Percentiles rank a stretch among this genome's conserved stretches.
phyloP scores from a whole-genome alignment of 2,329 filamentous ascomycete genomes.

The Domatiomyces globalis region DNA sequence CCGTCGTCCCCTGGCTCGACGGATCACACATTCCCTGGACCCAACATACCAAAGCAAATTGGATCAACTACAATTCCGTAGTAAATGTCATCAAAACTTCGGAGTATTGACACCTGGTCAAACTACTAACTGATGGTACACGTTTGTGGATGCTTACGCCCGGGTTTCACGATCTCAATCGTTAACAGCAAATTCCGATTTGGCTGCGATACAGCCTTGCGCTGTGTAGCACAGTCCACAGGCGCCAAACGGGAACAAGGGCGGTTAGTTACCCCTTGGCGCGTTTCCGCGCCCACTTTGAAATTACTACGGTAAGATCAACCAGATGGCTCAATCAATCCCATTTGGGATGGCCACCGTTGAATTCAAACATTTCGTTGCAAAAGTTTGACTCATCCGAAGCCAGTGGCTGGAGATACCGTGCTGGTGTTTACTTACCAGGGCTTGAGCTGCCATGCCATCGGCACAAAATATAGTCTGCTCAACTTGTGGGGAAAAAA shows the following conservation, averaged over 20 bases:
- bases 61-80: not conserved
- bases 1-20: not conserved
- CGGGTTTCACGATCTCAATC: not conserved
- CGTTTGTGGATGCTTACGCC: not conserved
- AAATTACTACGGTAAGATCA: not conserved
- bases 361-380: not conserved
- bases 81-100: not conserved
- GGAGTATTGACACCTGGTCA: not conserved
- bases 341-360: not conserved
- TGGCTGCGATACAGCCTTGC: not conserved
- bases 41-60: not conserved
- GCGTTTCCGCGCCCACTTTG: not conserved
- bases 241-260: not conserved
- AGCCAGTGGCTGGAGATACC: not conserved
- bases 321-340: not conserved
- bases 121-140: not conserved
- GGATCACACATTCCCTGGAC: not conserved
- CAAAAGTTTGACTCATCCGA: not conserved
- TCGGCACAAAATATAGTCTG: not conserved
- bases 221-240: not conserved
- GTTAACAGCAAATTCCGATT: not conserved
- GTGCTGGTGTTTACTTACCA: not conserved
- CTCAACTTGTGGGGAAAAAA: not conserved
- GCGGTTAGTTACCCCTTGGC: not conserved
- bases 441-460: too few relatives aligned